Evolutionary conservation across 371 early-diverging fungal genomes (phyloP).

Genomic region (Apophysomyces elegans): DNA sequence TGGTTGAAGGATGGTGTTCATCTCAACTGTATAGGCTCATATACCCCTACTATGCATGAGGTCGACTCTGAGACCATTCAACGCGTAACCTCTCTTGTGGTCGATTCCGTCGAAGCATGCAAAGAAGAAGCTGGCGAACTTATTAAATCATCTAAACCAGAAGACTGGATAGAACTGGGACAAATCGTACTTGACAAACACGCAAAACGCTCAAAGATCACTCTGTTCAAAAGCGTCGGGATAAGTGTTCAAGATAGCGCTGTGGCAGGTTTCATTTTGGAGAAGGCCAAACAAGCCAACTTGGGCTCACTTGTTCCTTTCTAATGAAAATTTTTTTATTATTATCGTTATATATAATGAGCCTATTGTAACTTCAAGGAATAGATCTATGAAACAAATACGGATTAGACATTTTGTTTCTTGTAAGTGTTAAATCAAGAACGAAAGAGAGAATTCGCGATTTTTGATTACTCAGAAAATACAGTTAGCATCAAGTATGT

Average conservation of each 20-base stretch:
- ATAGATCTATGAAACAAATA: neutral
- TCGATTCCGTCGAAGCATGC: constrained; percentile 58
- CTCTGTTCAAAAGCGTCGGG: constrained; percentile 70
- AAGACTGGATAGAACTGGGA: constrained; percentile 54
- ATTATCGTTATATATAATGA: neutral
- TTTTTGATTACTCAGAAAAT: constrained; percentile 34
- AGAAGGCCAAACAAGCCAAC: constrained; percentile 43
- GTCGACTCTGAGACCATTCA: constrained; percentile 54
- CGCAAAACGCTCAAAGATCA: constrained; percentile 31
- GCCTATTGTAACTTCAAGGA: neutral
- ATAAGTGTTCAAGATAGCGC: constrained; percentile 69
- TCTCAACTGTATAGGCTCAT: constrained; percentile 66
- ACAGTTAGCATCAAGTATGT: constrained; percentile 44
- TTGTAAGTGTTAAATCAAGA: neutral
- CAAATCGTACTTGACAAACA: constrained; percentile 29
- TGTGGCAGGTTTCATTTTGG: constrained; percentile 54
- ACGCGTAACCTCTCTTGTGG: constrained; percentile 44
- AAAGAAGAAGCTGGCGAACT: constrained; percentile 62
- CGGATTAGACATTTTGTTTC: neutral
- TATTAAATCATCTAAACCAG: constrained; percentile 46
- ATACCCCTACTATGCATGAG: constrained; percentile 64
- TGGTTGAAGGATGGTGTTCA: constrained; percentile 60
- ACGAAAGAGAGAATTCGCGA: neutral
- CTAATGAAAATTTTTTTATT: constrained; percentile 17
- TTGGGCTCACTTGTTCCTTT: constrained; percentile 49